Base-by-base conservation (phyloP, 2,329 filamentous ascomycete genomes). In the Colletotrichum falcatum region DNA sequence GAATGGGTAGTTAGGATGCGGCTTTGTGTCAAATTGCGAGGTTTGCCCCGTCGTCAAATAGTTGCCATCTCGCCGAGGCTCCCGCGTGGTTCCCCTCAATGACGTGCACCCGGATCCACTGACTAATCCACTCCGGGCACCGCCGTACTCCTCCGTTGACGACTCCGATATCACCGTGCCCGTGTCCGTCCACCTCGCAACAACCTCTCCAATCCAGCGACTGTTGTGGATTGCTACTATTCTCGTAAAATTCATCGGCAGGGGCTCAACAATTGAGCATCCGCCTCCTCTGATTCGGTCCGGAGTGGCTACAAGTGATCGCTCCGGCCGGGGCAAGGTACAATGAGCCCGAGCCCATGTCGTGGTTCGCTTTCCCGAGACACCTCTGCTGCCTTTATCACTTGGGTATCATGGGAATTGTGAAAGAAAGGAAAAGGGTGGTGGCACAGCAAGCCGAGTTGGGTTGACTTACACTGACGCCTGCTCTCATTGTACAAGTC, bases 41-140 rank as follows among this genome's bases (percentile, higher is more conserved):
- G 16, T 23, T 42, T 65, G 37, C 26, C 26, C 18, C 14, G 30
- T 55, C 30, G 42, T 44, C 33, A 53, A 37, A 16, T 33, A 33
- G 23, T 28, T 49, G 33, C 18, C n/a, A 60, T 66, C 26, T 33
- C 23, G 54, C 58, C 58, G 65, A 70, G 44, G 42, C 56, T 49
- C 16, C 65, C 37, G 44, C 28, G 37, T 33, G 42, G 48, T 66
- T 68, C 64, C 68, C 58, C 68, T 68, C 64, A 68, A 55, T 71
- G 68, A 71, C 68, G 68, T 71, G 44, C n/a, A 39, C 28, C 60
- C 59, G 11, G 51, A 30, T 63, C 58, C 58, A 71, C 64, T 71
- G 44, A 71, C 68, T 71, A 71, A 71, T 71, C 65, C 59, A 71
- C 37, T 54, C 62, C 39, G 42, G 33, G 53, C 48, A n/a, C 46